Base-by-base conservation (phyloP, 108 stramenopile species). In the Parietichytrium sp. region DNA sequence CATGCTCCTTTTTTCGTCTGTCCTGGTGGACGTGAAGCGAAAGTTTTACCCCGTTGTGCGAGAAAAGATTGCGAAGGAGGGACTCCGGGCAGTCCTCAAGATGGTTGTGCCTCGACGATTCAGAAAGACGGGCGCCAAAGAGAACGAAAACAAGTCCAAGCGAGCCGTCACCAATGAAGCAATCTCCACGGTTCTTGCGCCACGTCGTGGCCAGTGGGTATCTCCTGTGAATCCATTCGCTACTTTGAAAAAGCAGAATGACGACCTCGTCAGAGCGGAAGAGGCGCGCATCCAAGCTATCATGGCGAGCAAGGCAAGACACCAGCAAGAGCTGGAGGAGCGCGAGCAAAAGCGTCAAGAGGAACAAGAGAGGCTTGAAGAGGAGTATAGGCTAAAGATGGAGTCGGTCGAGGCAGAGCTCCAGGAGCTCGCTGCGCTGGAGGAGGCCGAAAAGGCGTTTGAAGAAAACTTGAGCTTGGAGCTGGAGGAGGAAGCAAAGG, bases 11-110 rank as follows among this genome's bases (percentile, higher is more conserved):
- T 10, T 72, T 12, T 72, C 61, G 61, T 72, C 61, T 6, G 61
- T 72, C n/a, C 3, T 72, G n/a, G 45, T 72, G 15, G 61, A 72
- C 42, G 61, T 72, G 20, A 72, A 72, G 61, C 61, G 61, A n/a
- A 72, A 72, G 61, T 72, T 72, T 42, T 72, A 42, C 38, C 61
- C 61, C n/a, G 61, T 45, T 10, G 15, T 72, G 33, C 61, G 61
- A 6, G 61, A 72, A 23, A 33, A 25, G 23, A 16, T 72, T 23
- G 6, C 45, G 8, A 16, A 25, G 20, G 38, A 72, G 33, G 61
- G 61, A 33, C 38, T 72, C 23, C 61, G 61, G 29, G 61, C 16
- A 10, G 38, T 72, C 2, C n/a, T n/a, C n/a, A n/a, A n/a, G n/a
- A n/a, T n/a, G n/a, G n/a, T n/a, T n/a, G 29, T 45, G 8, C 61